Evolutionary conservation across 345 rosid species (phyloP).

Genomic region (Turritis glabra): DNA sequence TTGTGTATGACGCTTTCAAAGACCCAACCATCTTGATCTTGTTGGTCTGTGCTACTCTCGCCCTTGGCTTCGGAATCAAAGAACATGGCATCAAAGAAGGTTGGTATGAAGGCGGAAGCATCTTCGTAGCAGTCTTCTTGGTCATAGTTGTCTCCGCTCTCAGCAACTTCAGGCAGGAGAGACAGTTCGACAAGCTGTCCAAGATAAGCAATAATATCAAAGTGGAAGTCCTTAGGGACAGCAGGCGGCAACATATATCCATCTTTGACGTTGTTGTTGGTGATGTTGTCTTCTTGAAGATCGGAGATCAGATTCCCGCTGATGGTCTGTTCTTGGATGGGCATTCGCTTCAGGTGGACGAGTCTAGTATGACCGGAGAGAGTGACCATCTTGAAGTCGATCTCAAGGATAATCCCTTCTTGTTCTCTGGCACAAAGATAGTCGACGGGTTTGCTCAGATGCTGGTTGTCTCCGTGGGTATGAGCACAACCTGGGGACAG

Average conservation of each 20-base stretch:
- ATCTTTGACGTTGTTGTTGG: conserved; percentile 64
- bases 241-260: conserved; percentile 45
- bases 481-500: conserved; percentile 67
- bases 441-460: conserved; percentile 53
- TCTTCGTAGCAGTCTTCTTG: conserved; percentile 54
- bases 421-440: conserved; percentile 57
- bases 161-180: conserved; percentile 54
- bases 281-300: conserved; percentile 56
- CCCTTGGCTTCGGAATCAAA: conserved; percentile 56
- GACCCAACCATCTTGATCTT: conserved; percentile 60
- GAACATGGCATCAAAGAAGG: conserved; percentile 54
- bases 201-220: conserved; percentile 51
- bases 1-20: conserved; percentile 59
- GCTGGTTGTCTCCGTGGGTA: conserved; percentile 65
- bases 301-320: conserved; percentile 62
- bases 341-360: conserved; percentile 50
- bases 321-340: conserved; percentile 58
- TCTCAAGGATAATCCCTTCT: conserved; percentile 43
- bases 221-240: conserved; percentile 52
- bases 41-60: conserved; percentile 49
- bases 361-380: conserved; percentile 63
- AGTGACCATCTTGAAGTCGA: conserved; percentile 47
- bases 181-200: conserved; percentile 55
- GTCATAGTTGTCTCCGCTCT: conserved; percentile 51
- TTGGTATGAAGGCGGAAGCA: conserved; percentile 69